Percentiles rank a stretch among this genome's conserved stretches.
Evolutionary conservation across 1,284 basidiomycete species (phyloP).

Genomic region (Heimioporus retisporus): DNA sequence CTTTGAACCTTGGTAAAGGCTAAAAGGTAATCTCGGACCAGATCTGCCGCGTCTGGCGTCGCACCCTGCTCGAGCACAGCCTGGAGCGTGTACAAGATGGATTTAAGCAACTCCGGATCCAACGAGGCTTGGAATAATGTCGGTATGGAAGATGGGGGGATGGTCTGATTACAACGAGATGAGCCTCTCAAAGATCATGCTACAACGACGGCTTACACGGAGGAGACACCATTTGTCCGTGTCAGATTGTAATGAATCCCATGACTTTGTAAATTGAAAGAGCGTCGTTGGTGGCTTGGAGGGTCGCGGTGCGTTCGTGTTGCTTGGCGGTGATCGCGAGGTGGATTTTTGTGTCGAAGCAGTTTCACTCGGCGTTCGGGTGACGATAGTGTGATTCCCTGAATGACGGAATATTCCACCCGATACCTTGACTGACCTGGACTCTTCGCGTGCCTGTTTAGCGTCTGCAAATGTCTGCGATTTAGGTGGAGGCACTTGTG

Average conservation of each 20-base stretch:
- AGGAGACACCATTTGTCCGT: constrained; percentile 64
- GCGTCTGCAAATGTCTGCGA: constrained; percentile 61
- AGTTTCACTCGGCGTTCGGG: constrained; percentile 23
- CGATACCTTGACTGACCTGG: constrained; percentile 57
- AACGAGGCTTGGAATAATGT: constrained; percentile 72
- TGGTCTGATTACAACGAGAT: constrained; percentile 48
- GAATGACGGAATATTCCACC: constrained; percentile 70
- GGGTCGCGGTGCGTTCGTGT: constrained; percentile 10
- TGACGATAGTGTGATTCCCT: constrained; percentile 61
- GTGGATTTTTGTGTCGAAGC: constrained; percentile 15
- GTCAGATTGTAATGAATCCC: constrained; percentile 53
- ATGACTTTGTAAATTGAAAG: constrained; percentile 67
- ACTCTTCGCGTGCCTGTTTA: constrained; percentile 60
- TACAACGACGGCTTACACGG: constrained; percentile 49
- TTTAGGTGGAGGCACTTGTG: constrained; percentile 27
- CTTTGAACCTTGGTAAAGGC: constrained; percentile 64
- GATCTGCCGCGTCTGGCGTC: constrained; percentile 35
- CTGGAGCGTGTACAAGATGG: constrained; percentile 63
- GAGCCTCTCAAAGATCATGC: background rate
- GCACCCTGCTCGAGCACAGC: constrained; percentile 43
- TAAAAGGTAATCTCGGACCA: constrained; percentile 57
- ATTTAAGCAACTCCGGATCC: constrained; percentile 67
- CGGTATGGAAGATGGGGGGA: constrained; percentile 65
- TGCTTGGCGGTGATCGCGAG: constrained; percentile 7
- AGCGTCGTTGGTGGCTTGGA: constrained; percentile 55